Evolutionary conservation across 176 grass and related monocot genomes (phyloP).

Genomic region (Luzula sylvatica): DNA sequence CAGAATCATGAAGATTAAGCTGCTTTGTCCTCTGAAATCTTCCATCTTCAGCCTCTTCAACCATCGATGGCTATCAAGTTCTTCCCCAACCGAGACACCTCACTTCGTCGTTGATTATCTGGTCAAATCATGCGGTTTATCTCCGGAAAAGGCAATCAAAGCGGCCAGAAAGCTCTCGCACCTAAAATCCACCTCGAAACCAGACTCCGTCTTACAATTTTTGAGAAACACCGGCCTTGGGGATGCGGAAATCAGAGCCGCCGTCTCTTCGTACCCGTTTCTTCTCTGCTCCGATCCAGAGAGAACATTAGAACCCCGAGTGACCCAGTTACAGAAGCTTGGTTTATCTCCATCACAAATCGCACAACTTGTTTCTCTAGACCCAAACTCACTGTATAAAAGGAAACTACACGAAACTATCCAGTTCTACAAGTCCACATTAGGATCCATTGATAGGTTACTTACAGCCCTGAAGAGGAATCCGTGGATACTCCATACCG

Average conservation of each 20-base stretch:
- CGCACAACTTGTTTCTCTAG: no score
- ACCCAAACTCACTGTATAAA: no score
- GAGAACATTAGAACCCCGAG: no score
- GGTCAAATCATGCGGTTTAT: constrained; percentile 8
- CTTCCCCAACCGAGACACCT: no score
- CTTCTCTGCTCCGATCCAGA: background rate
- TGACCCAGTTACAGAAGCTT: no score
- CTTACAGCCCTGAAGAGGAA: constrained; percentile 52
- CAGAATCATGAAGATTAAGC: no score
- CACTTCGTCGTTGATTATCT: constrained; percentile 11
- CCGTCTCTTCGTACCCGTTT: background rate
- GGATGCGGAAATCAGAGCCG: background rate
- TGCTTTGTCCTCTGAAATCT: no score
- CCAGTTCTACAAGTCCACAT: background rate
- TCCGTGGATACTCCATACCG: constrained; percentile 43
- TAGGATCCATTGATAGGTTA: constrained; percentile 38
- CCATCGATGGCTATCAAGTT: no score
- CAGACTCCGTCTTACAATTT: background rate
- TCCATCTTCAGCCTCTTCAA: no score
- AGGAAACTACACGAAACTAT: background rate
- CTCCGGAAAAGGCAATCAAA: background rate
- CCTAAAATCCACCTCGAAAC: constrained; percentile 11
- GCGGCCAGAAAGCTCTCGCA: background rate
- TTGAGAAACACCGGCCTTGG: constrained; percentile 8
- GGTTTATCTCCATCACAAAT: no score